Percentiles rank a stretch among this genome's conserved stretches.
Evolutionary conservation across 805 yeast genomes (phyloP).

Genomic region (Candida bentonensis): DNA sequence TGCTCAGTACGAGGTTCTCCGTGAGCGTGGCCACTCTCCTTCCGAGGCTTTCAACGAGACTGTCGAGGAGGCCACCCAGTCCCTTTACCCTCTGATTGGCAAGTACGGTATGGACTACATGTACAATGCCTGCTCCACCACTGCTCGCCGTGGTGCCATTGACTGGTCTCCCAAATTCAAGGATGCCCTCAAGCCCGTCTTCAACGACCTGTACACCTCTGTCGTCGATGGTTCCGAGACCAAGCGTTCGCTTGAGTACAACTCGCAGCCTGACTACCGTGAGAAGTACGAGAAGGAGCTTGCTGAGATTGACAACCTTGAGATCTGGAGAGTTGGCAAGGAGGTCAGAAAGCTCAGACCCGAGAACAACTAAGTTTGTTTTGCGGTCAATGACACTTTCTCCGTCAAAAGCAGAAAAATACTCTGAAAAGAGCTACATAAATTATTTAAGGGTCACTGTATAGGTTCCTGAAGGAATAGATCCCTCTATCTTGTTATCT

Average conservation of each 20-base stretch:
- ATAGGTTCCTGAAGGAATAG: constrained; percentile 3
- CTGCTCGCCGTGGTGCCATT: constrained; percentile 99
- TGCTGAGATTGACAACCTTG: constrained; percentile 87
- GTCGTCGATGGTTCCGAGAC: constrained; percentile 96
- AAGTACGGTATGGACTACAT: constrained; percentile 99
- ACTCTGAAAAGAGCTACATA: background rate
- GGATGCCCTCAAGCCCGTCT: constrained; percentile 97
- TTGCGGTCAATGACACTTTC: background rate
- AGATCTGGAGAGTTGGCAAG: constrained; percentile 99
- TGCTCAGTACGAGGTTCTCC: constrained; percentile 98
- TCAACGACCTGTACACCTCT: constrained; percentile 88
- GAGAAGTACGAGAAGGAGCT: constrained; percentile 90
- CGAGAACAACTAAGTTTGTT: constrained; percentile 66
- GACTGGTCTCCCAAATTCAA: constrained; percentile 99
- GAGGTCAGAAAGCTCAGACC: constrained; percentile 99
- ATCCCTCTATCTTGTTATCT: no score
- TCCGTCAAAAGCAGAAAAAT: background rate
- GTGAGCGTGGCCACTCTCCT: constrained; percentile 99
- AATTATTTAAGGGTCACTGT: background rate
- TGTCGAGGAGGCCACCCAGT: constrained; percentile 99
- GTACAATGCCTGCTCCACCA: constrained; percentile 99
- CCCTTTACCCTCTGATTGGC: constrained; percentile 97
- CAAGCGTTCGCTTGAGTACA: constrained; percentile 94
- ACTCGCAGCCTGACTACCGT: constrained; percentile 97
- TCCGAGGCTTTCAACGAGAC: constrained; percentile 99